Conservation (phyloP, 345 rosid species). For the Trapa bicornis region DNA sequence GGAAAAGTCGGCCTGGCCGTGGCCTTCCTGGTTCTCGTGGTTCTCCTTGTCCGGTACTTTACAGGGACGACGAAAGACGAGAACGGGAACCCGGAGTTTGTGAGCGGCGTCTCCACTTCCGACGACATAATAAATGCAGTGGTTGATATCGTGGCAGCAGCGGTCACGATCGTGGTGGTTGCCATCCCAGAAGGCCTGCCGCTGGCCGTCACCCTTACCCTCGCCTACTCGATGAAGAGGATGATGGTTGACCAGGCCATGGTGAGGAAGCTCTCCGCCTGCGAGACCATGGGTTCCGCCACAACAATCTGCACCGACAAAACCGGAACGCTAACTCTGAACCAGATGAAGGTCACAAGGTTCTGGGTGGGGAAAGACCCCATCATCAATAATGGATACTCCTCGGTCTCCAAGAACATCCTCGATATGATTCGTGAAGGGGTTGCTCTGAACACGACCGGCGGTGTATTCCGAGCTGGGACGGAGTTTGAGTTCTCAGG, state of each 20-base stretch:
- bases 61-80: conserved; percentile 52
- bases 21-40: conserved; percentile 50
- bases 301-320: conserved; percentile 63
- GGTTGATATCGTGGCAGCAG: conserved; percentile 50
- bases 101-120: conserved; percentile 28
- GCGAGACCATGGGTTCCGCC: conserved; percentile 89
- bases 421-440: conserved; percentile 44
- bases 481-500: conserved; percentile 40
- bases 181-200: conserved; percentile 82
- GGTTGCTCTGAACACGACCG: conserved; percentile 52
- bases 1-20: conserved; percentile 55
- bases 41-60: conserved; percentile 52
- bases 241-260: conserved; percentile 80
- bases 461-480: conserved; percentile 27
- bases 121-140: conserved; percentile 44
- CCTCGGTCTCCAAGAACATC: conserved; percentile 20
- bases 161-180: conserved; percentile 75
- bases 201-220: conserved; percentile 63
- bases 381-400: conserved; percentile 1
- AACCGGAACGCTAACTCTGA: conserved; percentile 74
- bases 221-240: conserved; percentile 71
- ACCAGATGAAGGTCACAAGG: conserved; percentile 50
- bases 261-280: conserved; percentile 69
- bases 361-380: conserved; percentile 50
- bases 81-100: conserved; percentile 31